These are phyloP conservation scores for Termitomyces sp. DNA, from an alignment of 768 basidiomycete species.

Conservation along the genomic window DNA sequence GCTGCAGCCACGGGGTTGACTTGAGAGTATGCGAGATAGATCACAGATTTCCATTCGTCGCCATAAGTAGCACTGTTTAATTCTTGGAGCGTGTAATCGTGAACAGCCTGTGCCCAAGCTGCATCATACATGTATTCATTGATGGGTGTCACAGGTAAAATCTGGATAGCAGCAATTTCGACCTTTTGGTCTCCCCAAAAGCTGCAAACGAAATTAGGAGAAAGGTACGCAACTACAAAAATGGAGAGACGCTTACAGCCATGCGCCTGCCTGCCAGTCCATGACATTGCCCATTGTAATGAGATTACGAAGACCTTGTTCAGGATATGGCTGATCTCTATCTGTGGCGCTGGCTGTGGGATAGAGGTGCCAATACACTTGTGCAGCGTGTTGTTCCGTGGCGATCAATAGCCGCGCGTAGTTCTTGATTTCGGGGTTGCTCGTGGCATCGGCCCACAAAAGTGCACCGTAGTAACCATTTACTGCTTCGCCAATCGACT, in stretches of 20 bases:
- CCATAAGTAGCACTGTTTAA: constrained; percentile 20
- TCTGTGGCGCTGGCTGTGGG: constrained; percentile 23
- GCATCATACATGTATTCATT: constrained; percentile 29
- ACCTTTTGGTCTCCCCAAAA: constrained; percentile 29
- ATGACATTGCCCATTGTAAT: constrained; percentile 31
- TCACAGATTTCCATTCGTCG: constrained; percentile 30
- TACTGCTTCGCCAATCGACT: constrained; percentile 28
- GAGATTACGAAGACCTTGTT: constrained; percentile 22
- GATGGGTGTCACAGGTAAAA: constrained; percentile 29
- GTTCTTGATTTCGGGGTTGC: constrained; percentile 25
- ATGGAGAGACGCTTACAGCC: constrained; percentile 23
- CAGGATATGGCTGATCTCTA: constrained; percentile 29
- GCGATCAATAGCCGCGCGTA: constrained; percentile 28
- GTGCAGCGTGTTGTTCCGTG: constrained; percentile 27
- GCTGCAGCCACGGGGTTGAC: constrained; percentile 22
- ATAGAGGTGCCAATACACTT: constrained; percentile 32
- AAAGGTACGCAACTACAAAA: not conserved
- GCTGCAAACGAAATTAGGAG: constrained; percentile 11
- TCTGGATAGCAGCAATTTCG: constrained; percentile 30
- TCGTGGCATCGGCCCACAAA: constrained; percentile 25
- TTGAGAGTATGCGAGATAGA: constrained; percentile 28
- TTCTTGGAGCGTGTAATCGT: constrained; percentile 22
- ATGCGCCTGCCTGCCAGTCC: constrained; percentile 30
- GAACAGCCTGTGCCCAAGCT: constrained; percentile 24
- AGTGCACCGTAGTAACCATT: constrained; percentile 31